These are phyloP conservation scores for Pachysandra terminalis DNA, from an alignment of 164 flowering plant species.

Conservation along the genomic window DNA sequence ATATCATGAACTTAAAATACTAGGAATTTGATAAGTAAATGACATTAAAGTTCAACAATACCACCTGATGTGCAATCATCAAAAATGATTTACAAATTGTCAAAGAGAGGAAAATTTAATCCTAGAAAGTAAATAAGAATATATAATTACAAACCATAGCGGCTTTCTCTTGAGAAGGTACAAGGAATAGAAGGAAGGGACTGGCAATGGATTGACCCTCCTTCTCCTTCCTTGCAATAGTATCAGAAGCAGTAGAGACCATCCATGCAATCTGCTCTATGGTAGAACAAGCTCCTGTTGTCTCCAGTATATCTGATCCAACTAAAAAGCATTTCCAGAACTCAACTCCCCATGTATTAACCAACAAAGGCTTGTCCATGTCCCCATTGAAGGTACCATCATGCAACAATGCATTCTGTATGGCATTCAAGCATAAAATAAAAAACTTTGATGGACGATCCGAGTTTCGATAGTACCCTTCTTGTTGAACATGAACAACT, in stretches of 20 bases:
- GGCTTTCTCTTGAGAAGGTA: conserved; percentile 67
- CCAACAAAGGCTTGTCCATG: conserved; percentile 42
- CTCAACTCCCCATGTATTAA: conserved; percentile 71
- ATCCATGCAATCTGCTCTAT: conserved; percentile 84
- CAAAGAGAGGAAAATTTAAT: neutral
- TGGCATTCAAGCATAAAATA: conserved; percentile 62
- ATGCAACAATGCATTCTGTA: conserved; percentile 45
- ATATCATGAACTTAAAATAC: too few species aligned
- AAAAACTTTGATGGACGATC: conserved; percentile 71
- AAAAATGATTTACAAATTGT: neutral
- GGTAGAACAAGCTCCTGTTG: conserved; percentile 44
- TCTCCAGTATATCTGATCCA: conserved; percentile 64
- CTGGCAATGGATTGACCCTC: conserved; percentile 39
- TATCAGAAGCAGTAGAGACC: conserved; percentile 70
- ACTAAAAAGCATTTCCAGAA: conserved; percentile 58
- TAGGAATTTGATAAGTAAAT: too few species aligned
- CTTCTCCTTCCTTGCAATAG: conserved; percentile 57
- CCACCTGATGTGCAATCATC: too few species aligned
- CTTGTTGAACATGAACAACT: conserved; percentile 8
- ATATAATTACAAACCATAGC: conserved; percentile 43
- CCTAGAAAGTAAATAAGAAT: neutral
- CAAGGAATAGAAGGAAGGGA: conserved; percentile 77
- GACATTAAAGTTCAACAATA: too few species aligned
- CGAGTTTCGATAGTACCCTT: conserved; percentile 15
- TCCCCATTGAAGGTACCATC: conserved; percentile 25